Base-by-base conservation (phyloP, 768 basidiomycete genomes). In the Amanita subjunquillea region DNA sequence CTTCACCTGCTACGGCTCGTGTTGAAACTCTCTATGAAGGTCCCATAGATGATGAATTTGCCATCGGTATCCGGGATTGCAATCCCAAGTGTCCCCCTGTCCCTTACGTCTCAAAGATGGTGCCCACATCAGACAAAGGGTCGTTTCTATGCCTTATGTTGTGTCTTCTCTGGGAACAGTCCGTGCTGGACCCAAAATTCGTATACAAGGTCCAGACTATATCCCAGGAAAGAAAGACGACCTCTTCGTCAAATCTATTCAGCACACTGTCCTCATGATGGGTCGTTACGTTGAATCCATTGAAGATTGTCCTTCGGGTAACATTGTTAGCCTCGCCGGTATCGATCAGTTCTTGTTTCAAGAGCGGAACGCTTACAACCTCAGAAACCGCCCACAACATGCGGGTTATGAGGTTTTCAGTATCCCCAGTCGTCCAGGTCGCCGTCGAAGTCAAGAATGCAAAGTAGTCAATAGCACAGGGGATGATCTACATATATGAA, bases 361-460 rank as follows among this genome's bases (percentile, higher is more conserved):
- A 99, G 85, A 92, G 83, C 60, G 96, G 96, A 69, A 99, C 96
- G 57, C 82, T 99, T 65, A 99, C 96, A 55, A 83, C 90, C 55
- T 92, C 92, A 45, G 96, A 98, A 75, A 96, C 93, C 50, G 96
- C 96, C 48, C 96, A 99, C 80, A 99, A 99, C 80, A 96, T 99
- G 93, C 91, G 77, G 76, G 93, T 99, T 71, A 99, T 99, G 96
- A 91, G 88, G 75, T 97, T 97, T 82, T 98, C 94, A 69, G 96
- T 99, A 53, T 98, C 96, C 29, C 96, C 96, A 60, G 96, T 99
- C 77, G 96, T 99, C 42, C 96, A 84, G 68, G 92, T 98, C 65
- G 91, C 96, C 59, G 96, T 99, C 62, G 96, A 99, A 72, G 96
- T 98, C 72, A 98, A 98, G 86, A 99, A 98, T 70, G 92, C 96